Base-by-base conservation (phyloP, 129 eudicot species). In the Lactuca sativa region DNA sequence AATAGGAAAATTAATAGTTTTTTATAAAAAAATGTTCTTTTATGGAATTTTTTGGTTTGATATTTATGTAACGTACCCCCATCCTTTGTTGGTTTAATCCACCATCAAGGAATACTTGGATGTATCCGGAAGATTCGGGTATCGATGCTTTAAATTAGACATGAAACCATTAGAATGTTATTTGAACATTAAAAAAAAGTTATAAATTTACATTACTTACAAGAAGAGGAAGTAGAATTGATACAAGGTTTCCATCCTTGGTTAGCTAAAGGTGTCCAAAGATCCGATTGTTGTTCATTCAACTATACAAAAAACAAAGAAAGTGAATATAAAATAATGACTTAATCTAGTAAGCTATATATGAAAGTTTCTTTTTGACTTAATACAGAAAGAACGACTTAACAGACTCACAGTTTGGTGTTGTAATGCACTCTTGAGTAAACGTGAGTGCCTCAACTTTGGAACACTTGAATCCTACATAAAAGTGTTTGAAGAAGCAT, bases 41-140 rank as follows among this genome's bases (percentile, higher is more conserved):
- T 48, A 37, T 56, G 10, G 16, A 72, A 72, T 44, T 2, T 40
- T 52, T 30, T 58, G 15, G 14, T 40, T 59, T n/a, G 41, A 67
- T 32, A 59, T 67, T 43, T 10, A 59, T 62, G 47, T 47, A 51
- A 80, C 90, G 7, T 83, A 93, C 99, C 83, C 99, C 99, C 99
- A 93, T 89, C 64, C 97, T 83, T 77, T 93, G 99, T 82, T 93
- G 99, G 80, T 93, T 93, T 80, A 93, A 76, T 44, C 99, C 99
- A 64, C 96, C 99, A 77, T 93, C 99, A 74, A 93, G 99, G 62
- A 93, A 93, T 72, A 93, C 91, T 76, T 93, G 99, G 52, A 93
- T 76, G 78, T 93, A 93, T 48, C 99, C 95, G 66, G 82, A 68
- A 70, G 99, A 90, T 38, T 83, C 85, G 3, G 95, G 86, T 66